phyloP scores from a whole-genome alignment of 1,284 basidiomycete species.

The Volvariella surrecta region DNA sequence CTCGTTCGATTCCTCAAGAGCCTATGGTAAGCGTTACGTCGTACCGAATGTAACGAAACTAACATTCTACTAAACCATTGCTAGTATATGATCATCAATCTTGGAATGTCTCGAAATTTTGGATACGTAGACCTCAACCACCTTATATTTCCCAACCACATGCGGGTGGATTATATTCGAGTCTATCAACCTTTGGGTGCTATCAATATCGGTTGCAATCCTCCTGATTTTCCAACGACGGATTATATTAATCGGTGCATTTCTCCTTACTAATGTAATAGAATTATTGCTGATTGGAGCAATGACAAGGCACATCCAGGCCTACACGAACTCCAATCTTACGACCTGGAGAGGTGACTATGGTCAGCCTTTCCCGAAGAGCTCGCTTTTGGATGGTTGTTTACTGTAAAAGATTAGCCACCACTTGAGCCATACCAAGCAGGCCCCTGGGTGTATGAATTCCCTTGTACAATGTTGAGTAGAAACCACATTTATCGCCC shows the following conservation, averaged over 20 bases:
- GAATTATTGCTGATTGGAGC: not conserved
- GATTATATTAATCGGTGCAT: constrained; percentile 46
- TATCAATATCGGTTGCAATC: constrained; percentile 64
- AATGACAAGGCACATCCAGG: constrained; percentile 23
- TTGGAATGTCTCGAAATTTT: constrained; percentile 34
- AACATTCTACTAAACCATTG: not conserved
- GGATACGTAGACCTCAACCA: constrained; percentile 43
- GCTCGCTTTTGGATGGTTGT: constrained; percentile 24
- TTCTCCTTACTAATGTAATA: constrained; percentile 1
- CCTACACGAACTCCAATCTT: constrained; percentile 29
- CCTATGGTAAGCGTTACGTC: constrained; percentile 45
- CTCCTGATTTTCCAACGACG: constrained; percentile 52
- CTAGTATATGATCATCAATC: constrained; percentile 32
- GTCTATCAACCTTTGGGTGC: constrained; percentile 50
- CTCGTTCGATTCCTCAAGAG: constrained; percentile 58
- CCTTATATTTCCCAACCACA: constrained; percentile 49
- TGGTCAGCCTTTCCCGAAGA: constrained; percentile 26
- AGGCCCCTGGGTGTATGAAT: too few relatives aligned
- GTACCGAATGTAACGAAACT: not conserved
- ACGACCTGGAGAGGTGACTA: constrained; percentile 31
- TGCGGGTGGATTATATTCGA: constrained; percentile 63
- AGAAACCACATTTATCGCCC: too few relatives aligned
- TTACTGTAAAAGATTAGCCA: too few relatives aligned
- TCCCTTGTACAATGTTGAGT: too few relatives aligned
- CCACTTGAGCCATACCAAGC: too few relatives aligned